Conservation (phyloP, 2,329 filamentous ascomycete species). For the Cercospora janseana region DNA sequence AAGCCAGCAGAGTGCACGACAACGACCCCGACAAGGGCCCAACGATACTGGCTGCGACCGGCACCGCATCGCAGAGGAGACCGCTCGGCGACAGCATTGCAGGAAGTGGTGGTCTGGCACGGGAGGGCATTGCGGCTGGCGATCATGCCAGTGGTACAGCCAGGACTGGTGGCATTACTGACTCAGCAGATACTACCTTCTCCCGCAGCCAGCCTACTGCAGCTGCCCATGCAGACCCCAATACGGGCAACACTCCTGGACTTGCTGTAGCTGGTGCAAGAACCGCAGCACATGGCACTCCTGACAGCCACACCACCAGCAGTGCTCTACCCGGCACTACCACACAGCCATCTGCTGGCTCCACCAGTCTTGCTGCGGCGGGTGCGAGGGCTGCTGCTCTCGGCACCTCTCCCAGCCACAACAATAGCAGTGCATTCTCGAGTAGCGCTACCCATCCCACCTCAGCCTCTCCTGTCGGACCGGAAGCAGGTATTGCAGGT, state of each 20-base stretch:
- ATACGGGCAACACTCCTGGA: too few species aligned
- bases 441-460: too few species aligned
- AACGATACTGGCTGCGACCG: constrained; percentile 9
- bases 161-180: constrained; percentile 11
- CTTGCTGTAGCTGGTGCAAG: too few species aligned
- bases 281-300: too few species aligned
- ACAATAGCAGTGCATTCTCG: too few species aligned
- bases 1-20: constrained; percentile 7
- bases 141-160: neutral
- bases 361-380: too few species aligned
- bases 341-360: too few species aligned
- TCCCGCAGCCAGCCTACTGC: neutral
- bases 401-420: too few species aligned
- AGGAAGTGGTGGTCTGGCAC: constrained; percentile 4
- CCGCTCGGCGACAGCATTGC: constrained; percentile 11
- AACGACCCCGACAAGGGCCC: constrained; percentile 11
- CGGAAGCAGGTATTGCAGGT: constrained; percentile 36
- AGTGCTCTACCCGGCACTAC: too few species aligned
- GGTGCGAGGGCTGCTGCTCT: too few species aligned
- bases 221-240: too few species aligned
- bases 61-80: constrained; percentile 10
- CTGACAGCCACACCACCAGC: too few species aligned
- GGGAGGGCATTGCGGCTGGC: neutral
- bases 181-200: constrained; percentile 6
- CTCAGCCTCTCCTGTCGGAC: constrained; percentile 30